These are phyloP conservation scores for Entomortierella lignicola DNA, from an alignment of 192 early-diverging fungal genomes.

Conservation along the genomic window DNA sequence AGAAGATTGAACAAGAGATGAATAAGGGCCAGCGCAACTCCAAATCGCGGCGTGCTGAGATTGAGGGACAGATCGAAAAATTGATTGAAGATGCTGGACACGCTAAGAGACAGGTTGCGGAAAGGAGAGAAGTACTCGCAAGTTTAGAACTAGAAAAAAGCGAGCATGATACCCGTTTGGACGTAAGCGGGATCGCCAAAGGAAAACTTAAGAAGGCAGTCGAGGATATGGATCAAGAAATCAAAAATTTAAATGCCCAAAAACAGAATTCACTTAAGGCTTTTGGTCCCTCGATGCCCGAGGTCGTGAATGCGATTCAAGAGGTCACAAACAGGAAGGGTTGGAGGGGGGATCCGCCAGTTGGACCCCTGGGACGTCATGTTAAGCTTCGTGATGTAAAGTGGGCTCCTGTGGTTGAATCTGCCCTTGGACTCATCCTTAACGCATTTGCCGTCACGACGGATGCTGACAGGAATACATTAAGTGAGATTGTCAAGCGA, in stretches of 20 bases:
- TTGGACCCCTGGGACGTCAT: conserved; percentile 79
- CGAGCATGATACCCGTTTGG: conserved; percentile 1
- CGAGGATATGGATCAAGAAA: conserved; percentile 13
- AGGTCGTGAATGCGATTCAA: conserved; percentile 66
- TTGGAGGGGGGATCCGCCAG: conserved; percentile 60
- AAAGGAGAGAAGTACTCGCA: conserved; percentile 4
- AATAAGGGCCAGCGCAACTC: conserved; percentile 41
- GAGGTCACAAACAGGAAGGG: conserved; percentile 53
- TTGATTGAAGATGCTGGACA: conserved; percentile 53
- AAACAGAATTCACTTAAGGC: conserved; percentile 75
- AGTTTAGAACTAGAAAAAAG: conserved; percentile 9
- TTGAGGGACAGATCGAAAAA: conserved; percentile 51
- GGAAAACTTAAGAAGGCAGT: no score
- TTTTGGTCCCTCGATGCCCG: conserved; percentile 76
- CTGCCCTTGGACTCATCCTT: conserved; percentile 67
- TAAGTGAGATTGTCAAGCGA: conserved; percentile 65
- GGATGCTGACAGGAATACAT: conserved; percentile 67
- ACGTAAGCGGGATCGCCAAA: conserved; percentile 2
- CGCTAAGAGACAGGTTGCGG: conserved; percentile 37
- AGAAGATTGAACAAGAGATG: conserved; percentile 63
- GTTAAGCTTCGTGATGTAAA: conserved; percentile 67
- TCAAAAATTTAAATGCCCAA: conserved; percentile 67
- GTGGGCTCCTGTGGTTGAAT: conserved; percentile 73
- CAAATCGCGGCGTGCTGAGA: conserved; percentile 45
- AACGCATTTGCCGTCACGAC: conserved; percentile 78